These are phyloP conservation scores for Sporisorium graminicola DNA, from an alignment of 1,284 basidiomycete genomes.

Conservation along the genomic window DNA sequence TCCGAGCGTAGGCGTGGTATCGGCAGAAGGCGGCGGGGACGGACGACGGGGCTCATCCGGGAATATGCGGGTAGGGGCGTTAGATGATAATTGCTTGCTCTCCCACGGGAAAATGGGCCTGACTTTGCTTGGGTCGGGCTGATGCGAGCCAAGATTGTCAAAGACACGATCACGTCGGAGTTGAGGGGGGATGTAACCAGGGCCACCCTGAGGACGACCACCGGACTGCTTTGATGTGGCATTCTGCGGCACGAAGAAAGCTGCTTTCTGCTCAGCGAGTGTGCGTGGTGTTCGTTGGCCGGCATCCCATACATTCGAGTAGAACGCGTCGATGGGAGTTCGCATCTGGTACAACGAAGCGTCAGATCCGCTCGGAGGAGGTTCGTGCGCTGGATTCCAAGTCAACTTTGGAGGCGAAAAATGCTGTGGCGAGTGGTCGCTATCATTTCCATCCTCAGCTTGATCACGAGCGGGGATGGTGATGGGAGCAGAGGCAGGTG, in stretches of 20 bases:
- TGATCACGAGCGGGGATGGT: slow-evolving; percentile 11
- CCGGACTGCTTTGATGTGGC: slow-evolving; percentile 9
- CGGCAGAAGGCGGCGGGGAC: slow-evolving; percentile 17
- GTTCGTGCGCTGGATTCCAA: slow-evolving; percentile 72
- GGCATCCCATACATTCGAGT: slow-evolving; percentile 73
- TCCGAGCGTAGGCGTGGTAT: slow-evolving; percentile 15
- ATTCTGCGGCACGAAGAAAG: slow-evolving; percentile 74
- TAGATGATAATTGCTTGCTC: slow-evolving; percentile 71
- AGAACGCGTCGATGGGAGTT: slow-evolving; percentile 70
- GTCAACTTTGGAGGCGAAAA: slow-evolving; percentile 64
- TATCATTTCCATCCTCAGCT: slow-evolving; percentile 9
- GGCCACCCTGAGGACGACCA: slow-evolving; percentile 30
- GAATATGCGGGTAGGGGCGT: slow-evolving; percentile 47
- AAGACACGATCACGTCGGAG: slow-evolving; percentile 75
- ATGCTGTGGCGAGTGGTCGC: slow-evolving; percentile 33
- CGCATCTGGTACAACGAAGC: slow-evolving; percentile 71
- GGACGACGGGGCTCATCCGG: slow-evolving; percentile 54
- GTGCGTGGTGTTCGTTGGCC: slow-evolving; percentile 37
- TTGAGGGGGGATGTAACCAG: slow-evolving; percentile 73
- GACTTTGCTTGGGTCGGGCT: slow-evolving; percentile 80
- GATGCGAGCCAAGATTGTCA: slow-evolving; percentile 70
- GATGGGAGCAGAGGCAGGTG: slow-evolving; percentile 10
- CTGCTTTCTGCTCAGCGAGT: slow-evolving; percentile 47
- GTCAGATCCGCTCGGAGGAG: slow-evolving; percentile 71
- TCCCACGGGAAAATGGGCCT: slow-evolving; percentile 95